Evolutionary conservation across 2,329 filamentous ascomycete species (phyloP), one percentile per base, ranked within the genome.

Genomic region (Thermoascus crustaceus): DNA sequence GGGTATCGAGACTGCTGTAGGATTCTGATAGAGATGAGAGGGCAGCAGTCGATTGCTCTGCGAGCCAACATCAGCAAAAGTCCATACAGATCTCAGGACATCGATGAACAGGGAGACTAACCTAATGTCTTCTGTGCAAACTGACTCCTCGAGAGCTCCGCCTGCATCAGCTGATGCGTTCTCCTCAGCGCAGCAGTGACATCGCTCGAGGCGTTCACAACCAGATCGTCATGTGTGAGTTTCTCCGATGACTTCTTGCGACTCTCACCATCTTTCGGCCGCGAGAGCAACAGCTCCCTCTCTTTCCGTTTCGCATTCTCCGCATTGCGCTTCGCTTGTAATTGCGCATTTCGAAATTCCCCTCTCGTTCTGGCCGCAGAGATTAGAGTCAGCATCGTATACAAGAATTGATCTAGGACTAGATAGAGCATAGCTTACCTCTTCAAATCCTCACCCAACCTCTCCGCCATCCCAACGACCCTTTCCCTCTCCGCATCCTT

Each of bases 101-200:
- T 19, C n/a, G n/a, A 34, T 17, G 17, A 16, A 22, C 10, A 21
- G 2, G 13, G 13, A 30, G 38, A 53, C 53, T 40, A 46, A 63
- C 67, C 61, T 38, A 98, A 72, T 1, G 87, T 93, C 59, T 94
- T 82, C 50, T 91, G 82, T 11, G 89, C 89, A 55, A 94, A 96
- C 50, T 85, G 80, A 46, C 85, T 93, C 40, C 86, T 80, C 30
- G 81, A 78, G 5, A 98, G 75, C 67, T 95, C 88, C 4, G 78
- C 72, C 44, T 85, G 78, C 68, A 96, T 88, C 52, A 94, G 73
- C 43, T 84, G 78, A 61, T 96, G 88, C 4, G 89, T 93, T 41
- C 87, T 74, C 41, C 86, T 76, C 34, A 98, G 72, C 2, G 87
- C 84, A 32, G 78, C 70, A 3, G 89, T 96, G 35, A 96, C 83